A percentile compares a stretch with the other conserved stretches of the same genome.
Conservation (phyloP, 768 basidiomycete species). For the Russula griseocarnosa region DNA sequence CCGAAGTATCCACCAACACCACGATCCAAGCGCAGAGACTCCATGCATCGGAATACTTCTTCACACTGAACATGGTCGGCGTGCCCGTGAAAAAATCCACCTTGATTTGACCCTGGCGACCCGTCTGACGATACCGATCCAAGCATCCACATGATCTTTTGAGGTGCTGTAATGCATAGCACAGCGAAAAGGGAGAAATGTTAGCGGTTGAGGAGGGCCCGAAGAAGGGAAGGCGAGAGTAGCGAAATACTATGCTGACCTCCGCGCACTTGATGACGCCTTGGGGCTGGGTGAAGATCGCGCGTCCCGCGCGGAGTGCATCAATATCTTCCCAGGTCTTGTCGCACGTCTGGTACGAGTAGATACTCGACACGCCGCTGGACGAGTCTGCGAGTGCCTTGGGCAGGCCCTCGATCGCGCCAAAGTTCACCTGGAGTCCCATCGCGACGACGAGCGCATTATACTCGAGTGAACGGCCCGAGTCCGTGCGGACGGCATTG, state of each 20-base stretch:
- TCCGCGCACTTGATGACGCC: constrained; percentile 91
- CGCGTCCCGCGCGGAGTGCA: constrained; percentile 67
- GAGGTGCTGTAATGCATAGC: constrained; percentile 50
- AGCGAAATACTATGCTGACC: constrained; percentile 42
- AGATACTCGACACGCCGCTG: constrained; percentile 87
- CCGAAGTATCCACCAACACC: constrained; percentile 77
- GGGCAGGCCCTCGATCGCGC: constrained; percentile 64
- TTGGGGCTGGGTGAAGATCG: constrained; percentile 92
- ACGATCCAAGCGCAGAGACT: constrained; percentile 71
- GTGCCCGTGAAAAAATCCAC: constrained; percentile 84
- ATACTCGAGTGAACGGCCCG: constrained; percentile 70
- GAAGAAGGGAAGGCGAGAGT: neutral
- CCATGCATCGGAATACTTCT: constrained; percentile 87
- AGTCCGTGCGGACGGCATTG: constrained; percentile 67
- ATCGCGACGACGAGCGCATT: constrained; percentile 86
- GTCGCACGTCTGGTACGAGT: constrained; percentile 86
- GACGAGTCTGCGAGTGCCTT: constrained; percentile 71
- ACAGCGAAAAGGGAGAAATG: neutral
- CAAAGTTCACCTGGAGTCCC: constrained; percentile 85
- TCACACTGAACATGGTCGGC: constrained; percentile 95
- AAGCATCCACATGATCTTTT: constrained; percentile 98
- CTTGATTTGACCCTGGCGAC: constrained; percentile 52
- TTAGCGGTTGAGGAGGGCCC: neutral
- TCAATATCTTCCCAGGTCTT: constrained; percentile 85
- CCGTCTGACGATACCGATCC: constrained; percentile 68